Conservation (phyloP, 805 yeast genomes). For the Cyberlindnera subsufficiens region DNA sequence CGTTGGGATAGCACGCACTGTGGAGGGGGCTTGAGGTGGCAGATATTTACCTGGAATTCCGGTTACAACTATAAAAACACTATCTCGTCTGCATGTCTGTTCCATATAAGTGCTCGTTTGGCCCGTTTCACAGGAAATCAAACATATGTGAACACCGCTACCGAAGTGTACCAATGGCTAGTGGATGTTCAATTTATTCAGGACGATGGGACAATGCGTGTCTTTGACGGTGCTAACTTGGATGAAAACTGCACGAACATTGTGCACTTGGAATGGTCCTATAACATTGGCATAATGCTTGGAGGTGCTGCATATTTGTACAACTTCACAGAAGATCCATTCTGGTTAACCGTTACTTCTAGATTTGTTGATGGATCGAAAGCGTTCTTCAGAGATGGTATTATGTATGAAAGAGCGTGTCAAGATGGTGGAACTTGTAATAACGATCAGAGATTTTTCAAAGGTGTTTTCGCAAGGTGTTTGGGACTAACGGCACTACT, state of each 20-base stretch:
- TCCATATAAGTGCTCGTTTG: constrained; percentile 57
- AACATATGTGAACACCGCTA: constrained; percentile 50
- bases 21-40: constrained; percentile 69
- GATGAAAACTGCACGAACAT: constrained; percentile 41
- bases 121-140: constrained; percentile 55
- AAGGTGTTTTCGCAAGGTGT: constrained; percentile 58
- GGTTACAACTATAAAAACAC: constrained; percentile 66
- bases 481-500: constrained; percentile 52
- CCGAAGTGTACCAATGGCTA: constrained; percentile 55
- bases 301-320: constrained; percentile 68
- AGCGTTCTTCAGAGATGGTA: constrained; percentile 41
- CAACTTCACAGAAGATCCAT: constrained; percentile 46
- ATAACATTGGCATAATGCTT: constrained; percentile 61
- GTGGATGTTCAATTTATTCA: constrained; percentile 42
- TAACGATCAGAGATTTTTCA: constrained; percentile 73
- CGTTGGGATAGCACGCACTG: constrained; percentile 56
- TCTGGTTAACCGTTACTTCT: constrained; percentile 46
- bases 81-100: constrained; percentile 56
- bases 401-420: constrained; percentile 63
- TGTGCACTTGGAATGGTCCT: constrained; percentile 54
- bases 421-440: constrained; percentile 50
- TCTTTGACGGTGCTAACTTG: constrained; percentile 59
- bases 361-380: constrained; percentile 39
- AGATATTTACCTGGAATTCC: constrained; percentile 62
- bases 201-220: constrained; percentile 25